Base-by-base conservation (phyloP, 164 flowering plant genomes). In the Warburgia ugandensis region DNA sequence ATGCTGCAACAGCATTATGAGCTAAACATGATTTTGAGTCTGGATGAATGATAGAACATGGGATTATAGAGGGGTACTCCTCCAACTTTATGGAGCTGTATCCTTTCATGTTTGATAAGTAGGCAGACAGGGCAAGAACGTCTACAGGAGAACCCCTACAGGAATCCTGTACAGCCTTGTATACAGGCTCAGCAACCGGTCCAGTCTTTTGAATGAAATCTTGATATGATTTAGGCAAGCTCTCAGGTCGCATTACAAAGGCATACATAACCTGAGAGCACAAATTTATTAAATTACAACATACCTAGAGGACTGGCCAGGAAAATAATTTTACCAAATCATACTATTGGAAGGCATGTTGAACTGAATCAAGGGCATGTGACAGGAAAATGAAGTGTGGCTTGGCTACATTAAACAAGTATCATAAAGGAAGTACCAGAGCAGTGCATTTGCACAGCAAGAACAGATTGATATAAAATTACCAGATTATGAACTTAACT, bases 161-260 rank as follows among this genome's bases (percentile, higher is more conserved):
- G 73, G 70, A 64, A 31, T 92, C 94, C 68, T 81, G 75, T n/a
- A 92, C 95, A 55, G 96, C 98, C 64, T 74, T 81, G 71, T 87
- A 92, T 6, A 92, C 86, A 62, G 96, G 96, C 53, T 47, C 44
- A 3, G 88, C 95, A 66, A 92, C 98, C 62, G 98, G 98, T 48
- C 98, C 98, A 45, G 96, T 87, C 59, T 87, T 92, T 71, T 80
- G 90, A 54, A 92, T 92, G 40, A 92, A 92, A 50, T 92, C 88
- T 66, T 73, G 82, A 69, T 92, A 92, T 49, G 96, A 58, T 75
- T 85, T 87, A 32, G 98, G 98, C 77, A 92, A 74, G 76, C 85
- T 92, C 74, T 92, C 96, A 55, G 98, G 98, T 48, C 84, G 96
- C 98, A 92, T 92, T 13, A 92, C 76, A 63, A 92, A 92, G 41